These are phyloP conservation scores for Emmonsiellopsis sp. DNA, from an alignment of 2,329 filamentous ascomycete genomes.

Conservation along the genomic window DNA sequence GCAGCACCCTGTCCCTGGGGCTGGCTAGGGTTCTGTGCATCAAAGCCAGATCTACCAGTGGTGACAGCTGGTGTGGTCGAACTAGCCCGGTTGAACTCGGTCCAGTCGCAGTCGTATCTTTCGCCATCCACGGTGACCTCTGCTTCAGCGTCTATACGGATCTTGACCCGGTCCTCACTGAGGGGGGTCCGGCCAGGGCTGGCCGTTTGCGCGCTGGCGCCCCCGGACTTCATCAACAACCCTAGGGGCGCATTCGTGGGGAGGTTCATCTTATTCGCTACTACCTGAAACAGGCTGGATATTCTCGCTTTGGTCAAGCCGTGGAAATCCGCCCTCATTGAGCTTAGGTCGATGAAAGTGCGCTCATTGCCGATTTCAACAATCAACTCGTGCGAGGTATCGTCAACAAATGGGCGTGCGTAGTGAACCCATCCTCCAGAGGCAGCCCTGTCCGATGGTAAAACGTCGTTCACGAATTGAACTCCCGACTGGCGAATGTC, in stretches of 20 bases:
- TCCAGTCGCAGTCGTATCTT: constrained; percentile 13
- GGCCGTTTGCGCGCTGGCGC: constrained; percentile 50
- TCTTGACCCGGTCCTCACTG: constrained; percentile 59
- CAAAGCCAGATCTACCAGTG: not conserved
- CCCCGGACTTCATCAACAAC: constrained; percentile 57
- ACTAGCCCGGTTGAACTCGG: not conserved
- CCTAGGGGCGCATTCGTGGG: constrained; percentile 52
- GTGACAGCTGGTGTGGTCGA: not conserved
- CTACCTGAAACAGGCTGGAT: constrained; percentile 64
- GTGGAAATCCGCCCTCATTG: constrained; percentile 60
- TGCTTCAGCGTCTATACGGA: constrained; percentile 47
- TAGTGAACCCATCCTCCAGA: constrained; percentile 60
- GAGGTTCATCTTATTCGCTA: constrained; percentile 70
- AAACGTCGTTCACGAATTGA: constrained; percentile 48
- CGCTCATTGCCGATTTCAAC: constrained; percentile 67
- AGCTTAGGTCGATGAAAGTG: constrained; percentile 46
- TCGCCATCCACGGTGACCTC: constrained; percentile 35
- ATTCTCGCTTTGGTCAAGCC: constrained; percentile 61
- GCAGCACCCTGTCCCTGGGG: constrained; percentile 13
- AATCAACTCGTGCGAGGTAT: constrained; percentile 61
- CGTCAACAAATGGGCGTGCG: constrained; percentile 76
- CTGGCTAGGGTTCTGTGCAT: not conserved
- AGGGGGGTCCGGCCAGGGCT: constrained; percentile 61
- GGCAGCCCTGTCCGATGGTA: constrained; percentile 10
- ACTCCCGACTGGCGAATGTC: constrained; percentile 86